phyloP scores from a whole-genome alignment of 441 rosid genomes.

The Croton laevigatus region DNA sequence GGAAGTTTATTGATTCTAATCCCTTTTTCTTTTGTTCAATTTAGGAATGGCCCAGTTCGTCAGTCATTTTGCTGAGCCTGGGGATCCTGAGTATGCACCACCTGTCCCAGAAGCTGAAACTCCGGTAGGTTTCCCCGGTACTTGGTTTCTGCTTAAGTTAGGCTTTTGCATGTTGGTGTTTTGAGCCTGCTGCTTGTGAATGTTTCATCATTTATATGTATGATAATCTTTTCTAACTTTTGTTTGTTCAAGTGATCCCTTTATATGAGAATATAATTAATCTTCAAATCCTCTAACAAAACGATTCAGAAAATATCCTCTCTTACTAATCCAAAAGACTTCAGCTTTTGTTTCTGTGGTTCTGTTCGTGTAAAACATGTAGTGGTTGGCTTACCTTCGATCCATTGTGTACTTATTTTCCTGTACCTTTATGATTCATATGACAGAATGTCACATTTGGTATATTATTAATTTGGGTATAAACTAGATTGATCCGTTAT shows the following conservation, averaged over 20 bases:
- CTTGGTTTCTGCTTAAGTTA: background rate
- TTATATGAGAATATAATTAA: background rate
- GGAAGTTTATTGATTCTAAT: constrained; percentile 2
- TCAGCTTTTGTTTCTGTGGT: too few species aligned
- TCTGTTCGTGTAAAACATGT: too few species aligned
- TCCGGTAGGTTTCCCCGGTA: constrained; percentile 51
- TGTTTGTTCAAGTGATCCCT: constrained; percentile 1
- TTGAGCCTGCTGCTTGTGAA: background rate
- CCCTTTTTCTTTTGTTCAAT: background rate
- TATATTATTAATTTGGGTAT: background rate
- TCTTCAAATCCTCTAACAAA: background rate
- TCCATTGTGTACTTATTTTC: background rate
- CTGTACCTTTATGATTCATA: too few species aligned
- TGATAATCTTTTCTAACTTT: background rate
- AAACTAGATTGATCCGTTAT: background rate
- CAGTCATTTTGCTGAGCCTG: constrained; percentile 78
- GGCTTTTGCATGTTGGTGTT: background rate
- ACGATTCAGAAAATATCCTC: too few species aligned
- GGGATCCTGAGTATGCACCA: constrained; percentile 85
- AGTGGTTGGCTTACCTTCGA: too few species aligned
- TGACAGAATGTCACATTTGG: background rate
- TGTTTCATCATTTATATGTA: background rate
- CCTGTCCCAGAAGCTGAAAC: constrained; percentile 77
- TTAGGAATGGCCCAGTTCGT: constrained; percentile 92
- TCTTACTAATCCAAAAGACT: too few species aligned